A percentile compares a stretch with the other conserved stretches of the same genome.
Conservation (phyloP, 1,139 yeast species). For the Arxiozyma telluris region DNA sequence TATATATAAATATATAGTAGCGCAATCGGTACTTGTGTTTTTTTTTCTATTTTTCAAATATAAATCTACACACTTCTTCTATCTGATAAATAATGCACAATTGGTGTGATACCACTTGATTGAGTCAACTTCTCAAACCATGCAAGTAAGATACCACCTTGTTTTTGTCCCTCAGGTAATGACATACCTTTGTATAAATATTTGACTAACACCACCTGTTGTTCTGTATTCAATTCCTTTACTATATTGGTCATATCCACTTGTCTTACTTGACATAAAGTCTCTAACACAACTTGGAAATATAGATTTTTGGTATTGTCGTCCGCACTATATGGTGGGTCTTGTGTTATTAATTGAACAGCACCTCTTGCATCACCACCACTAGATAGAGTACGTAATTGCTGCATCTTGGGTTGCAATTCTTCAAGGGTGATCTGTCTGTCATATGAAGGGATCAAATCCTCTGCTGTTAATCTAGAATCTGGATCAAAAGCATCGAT, state of each 20-base stretch:
- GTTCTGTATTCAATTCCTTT: slow-evolving; percentile 47
- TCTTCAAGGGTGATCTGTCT: slow-evolving; percentile 42
- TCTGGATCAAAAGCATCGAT: slow-evolving; percentile 88
- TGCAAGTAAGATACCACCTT: slow-evolving; percentile 73
- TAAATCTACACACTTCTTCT: slow-evolving; percentile 52
- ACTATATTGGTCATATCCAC: slow-evolving; percentile 59
- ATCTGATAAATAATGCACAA: slow-evolving; percentile 78
- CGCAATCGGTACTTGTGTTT: no score
- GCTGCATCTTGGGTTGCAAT: slow-evolving; percentile 46
- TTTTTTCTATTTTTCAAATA: neutral
- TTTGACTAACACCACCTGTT: slow-evolving; percentile 73
- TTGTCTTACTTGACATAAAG: slow-evolving; percentile 66
- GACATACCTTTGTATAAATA: slow-evolving; percentile 83
- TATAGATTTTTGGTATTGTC: slow-evolving; percentile 34
- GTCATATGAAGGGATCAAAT: slow-evolving; percentile 46
- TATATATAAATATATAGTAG: neutral
- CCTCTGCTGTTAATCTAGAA: slow-evolving; percentile 51
- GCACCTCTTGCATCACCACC: slow-evolving; percentile 69
- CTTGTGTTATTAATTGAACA: slow-evolving; percentile 49
- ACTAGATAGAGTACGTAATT: slow-evolving; percentile 54
- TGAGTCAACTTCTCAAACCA: slow-evolving; percentile 93
- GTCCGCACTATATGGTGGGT: slow-evolving; percentile 79
- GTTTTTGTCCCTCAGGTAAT: slow-evolving; percentile 66
- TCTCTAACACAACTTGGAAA: slow-evolving; percentile 59
- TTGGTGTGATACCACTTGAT: slow-evolving; percentile 78